Evolutionary conservation across 164 flowering plant genomes (phyloP).

Genomic region (Magnolia changhungtana): DNA sequence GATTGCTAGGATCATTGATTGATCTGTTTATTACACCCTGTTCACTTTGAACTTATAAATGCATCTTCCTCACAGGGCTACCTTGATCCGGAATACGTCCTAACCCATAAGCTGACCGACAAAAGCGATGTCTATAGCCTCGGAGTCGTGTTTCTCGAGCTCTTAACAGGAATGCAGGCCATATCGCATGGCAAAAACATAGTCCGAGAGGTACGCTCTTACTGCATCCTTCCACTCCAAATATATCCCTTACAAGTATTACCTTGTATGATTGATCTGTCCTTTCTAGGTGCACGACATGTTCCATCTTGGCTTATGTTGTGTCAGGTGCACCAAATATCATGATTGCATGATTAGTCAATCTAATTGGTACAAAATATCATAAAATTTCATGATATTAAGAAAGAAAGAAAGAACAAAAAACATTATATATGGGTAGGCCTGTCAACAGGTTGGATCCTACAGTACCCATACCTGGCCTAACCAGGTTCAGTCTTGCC

Average conservation of each 20-base stretch:
- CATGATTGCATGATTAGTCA: no score
- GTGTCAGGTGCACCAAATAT: not conserved
- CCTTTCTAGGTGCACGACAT: not conserved
- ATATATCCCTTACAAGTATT: no score
- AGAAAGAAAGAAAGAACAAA: no score
- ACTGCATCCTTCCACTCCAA: not conserved
- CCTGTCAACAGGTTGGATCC: no score
- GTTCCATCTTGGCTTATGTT: not conserved
- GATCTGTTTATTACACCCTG: not conserved
- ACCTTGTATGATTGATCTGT: not conserved
- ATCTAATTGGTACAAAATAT: no score
- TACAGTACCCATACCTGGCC: no score
- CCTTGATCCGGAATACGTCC: constrained; percentile 56
- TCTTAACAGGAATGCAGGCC: constrained; percentile 52
- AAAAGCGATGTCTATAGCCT: constrained; percentile 59
- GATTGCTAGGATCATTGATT: not conserved
- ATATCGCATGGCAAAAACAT: constrained; percentile 55
- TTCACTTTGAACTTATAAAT: not conserved
- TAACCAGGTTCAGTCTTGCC: no score
- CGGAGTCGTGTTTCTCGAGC: constrained; percentile 52
- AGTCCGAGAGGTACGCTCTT: constrained; percentile 45
- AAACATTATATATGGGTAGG: no score
- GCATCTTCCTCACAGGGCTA: constrained; percentile 38
- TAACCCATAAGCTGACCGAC: constrained; percentile 51
- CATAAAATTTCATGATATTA: no score